Evolutionary conservation across 306 rosid species (phyloP).

Genomic region (Glycine soja): DNA sequence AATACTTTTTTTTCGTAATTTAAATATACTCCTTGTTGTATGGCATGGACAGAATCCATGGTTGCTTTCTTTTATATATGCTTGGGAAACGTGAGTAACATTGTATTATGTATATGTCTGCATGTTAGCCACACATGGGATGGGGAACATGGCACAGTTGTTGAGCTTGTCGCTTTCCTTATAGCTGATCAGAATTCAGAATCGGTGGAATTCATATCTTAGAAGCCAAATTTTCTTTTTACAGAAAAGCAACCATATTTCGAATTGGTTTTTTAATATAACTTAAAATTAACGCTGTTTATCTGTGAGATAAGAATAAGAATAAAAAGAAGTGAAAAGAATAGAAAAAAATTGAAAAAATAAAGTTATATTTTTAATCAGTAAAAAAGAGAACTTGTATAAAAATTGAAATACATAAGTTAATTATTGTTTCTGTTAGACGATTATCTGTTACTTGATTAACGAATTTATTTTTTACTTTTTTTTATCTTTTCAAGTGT

Average conservation of each 20-base stretch:
- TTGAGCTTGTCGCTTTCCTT: conserved; percentile 16
- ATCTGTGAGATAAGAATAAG: no score
- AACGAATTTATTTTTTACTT: no score
- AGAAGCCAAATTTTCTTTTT: neutral
- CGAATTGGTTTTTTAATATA: neutral
- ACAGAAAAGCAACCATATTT: neutral
- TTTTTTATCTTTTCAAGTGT: no score
- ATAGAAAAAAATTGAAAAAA: no score
- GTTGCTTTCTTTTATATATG: neutral
- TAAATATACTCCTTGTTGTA: neutral
- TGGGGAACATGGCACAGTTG: conserved; percentile 33
- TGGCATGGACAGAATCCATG: conserved; percentile 3
- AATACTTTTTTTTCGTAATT: neutral
- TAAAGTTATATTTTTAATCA: no score
- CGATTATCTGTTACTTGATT: no score
- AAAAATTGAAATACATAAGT: no score
- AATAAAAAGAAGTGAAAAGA: no score
- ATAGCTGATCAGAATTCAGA: neutral
- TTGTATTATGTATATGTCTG: neutral
- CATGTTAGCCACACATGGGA: conserved; percentile 34
- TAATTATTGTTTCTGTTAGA: no score
- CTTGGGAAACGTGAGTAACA: conserved; percentile 8
- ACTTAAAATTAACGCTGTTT: no score
- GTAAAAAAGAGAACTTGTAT: no score
- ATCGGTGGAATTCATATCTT: conserved; percentile 17